These are phyloP conservation scores for Phytophthora fragariae DNA, from an alignment of 352 stramenopile species.

Conservation along the genomic window DNA sequence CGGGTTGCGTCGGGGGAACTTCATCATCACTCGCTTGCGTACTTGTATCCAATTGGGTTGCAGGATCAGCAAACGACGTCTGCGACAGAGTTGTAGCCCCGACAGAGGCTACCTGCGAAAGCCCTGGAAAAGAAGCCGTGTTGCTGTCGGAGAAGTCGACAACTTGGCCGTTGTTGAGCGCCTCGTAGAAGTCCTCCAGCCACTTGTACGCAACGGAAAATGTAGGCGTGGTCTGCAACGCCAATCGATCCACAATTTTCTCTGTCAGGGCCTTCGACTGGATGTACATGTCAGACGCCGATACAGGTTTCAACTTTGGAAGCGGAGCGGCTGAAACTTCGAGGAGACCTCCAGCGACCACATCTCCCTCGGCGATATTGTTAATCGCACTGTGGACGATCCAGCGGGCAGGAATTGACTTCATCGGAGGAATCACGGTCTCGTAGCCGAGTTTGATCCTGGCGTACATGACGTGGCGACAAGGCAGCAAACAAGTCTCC, in stretches of 20 bases:
- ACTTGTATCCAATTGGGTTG: background rate
- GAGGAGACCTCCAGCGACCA: background rate
- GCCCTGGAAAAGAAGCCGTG: background rate
- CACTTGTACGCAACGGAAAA: background rate
- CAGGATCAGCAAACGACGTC: background rate
- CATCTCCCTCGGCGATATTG: background rate
- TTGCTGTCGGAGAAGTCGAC: background rate
- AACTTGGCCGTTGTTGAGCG: background rate
- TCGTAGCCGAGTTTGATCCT: too few species aligned
- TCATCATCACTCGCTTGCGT: background rate
- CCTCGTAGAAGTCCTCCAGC: background rate
- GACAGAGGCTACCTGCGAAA: background rate
- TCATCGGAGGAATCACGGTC: too few species aligned
- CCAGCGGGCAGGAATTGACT: too few species aligned
- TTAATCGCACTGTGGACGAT: too few species aligned
- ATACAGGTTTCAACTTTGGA: background rate
- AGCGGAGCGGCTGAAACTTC: background rate
- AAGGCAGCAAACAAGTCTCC: too few species aligned
- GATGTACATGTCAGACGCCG: background rate
- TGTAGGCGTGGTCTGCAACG: background rate
- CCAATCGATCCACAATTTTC: background rate
- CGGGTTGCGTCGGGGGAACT: background rate
- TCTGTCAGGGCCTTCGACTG: background rate
- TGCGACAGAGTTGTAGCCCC: background rate
- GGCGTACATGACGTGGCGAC: too few species aligned